A percentile compares a stretch with the other conserved stretches of the same genome.
Conservation (phyloP, 352 stramenopile genomes). For the Phytophthora idaei region DNA sequence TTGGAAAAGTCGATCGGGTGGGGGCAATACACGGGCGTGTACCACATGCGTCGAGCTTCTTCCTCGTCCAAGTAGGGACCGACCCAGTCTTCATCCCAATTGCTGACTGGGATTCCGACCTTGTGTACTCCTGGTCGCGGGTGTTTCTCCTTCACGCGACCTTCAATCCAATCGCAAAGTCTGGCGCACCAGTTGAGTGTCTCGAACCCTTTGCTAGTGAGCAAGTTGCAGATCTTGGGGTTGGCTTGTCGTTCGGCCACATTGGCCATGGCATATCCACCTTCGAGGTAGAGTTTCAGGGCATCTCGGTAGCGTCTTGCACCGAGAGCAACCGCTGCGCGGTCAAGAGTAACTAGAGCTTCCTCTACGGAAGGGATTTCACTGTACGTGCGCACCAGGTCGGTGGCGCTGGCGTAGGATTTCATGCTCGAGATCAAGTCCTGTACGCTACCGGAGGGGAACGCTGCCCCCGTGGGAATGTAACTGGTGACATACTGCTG, state of each 20-base stretch:
- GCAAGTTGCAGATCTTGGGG: slow-evolving; percentile 86
- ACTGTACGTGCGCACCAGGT: slow-evolving; percentile 77
- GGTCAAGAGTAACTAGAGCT: slow-evolving; percentile 74
- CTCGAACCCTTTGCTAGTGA: slow-evolving; percentile 87
- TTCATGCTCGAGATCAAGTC: slow-evolving; percentile 83
- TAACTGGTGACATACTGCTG: slow-evolving; percentile 79
- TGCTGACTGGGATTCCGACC: slow-evolving; percentile 66
- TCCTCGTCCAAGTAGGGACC: slow-evolving; percentile 75
- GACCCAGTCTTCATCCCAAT: slow-evolving; percentile 82
- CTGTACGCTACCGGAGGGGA: slow-evolving; percentile 60
- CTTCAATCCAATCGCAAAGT: slow-evolving; percentile 87
- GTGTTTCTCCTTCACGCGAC: slow-evolving; percentile 74
- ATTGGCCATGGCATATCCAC: slow-evolving; percentile 85
- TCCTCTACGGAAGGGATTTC: slow-evolving; percentile 82
- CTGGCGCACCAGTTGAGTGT: slow-evolving; percentile 85
- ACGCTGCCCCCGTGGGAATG: slow-evolving; percentile 72
- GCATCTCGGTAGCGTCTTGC: slow-evolving; percentile 78
- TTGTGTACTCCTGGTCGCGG: slow-evolving; percentile 81
- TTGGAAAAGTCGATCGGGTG: slow-evolving; percentile 80
- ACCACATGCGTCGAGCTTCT: slow-evolving; percentile 79
- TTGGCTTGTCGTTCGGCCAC: slow-evolving; percentile 79
- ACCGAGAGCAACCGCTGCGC: slow-evolving; percentile 60
- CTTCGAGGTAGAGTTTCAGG: slow-evolving; percentile 83
- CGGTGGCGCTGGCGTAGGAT: slow-evolving; percentile 74
- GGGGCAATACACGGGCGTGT: slow-evolving; percentile 80